Evolutionary conservation across 768 basidiomycete species (phyloP).

Genomic region (Phlebiopsis gigantea): DNA sequence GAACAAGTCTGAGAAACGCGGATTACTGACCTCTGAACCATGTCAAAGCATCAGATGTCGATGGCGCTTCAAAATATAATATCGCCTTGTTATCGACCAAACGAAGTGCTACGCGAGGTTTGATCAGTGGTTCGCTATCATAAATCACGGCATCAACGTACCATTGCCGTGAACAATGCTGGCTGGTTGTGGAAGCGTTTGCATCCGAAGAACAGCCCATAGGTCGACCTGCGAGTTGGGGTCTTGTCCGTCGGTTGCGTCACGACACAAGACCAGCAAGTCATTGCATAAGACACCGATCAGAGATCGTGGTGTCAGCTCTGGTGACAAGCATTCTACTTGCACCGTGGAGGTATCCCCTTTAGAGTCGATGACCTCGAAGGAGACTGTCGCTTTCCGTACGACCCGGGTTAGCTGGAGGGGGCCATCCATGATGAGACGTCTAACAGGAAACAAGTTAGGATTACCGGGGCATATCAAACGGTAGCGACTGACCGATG

Average conservation of each 20-base stretch:
- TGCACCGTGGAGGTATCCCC: conserved; percentile 79
- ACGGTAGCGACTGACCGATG: conserved; percentile 59
- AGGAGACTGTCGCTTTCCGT: conserved; percentile 74
- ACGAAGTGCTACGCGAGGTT: conserved; percentile 53
- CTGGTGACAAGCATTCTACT: conserved; percentile 86
- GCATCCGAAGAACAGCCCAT: conserved; percentile 97
- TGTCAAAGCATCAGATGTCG: conserved; percentile 78
- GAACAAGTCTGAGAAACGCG: neutral
- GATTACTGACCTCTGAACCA: conserved; percentile 76
- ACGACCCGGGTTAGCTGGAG: conserved; percentile 86
- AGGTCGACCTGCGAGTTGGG: conserved; percentile 73
- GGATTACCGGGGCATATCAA: neutral
- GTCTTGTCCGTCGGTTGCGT: conserved; percentile 78
- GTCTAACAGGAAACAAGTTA: conserved; percentile 38
- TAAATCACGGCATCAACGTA: conserved; percentile 19
- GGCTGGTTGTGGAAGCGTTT: conserved; percentile 85
- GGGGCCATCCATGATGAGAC: conserved; percentile 89
- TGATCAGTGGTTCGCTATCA: neutral
- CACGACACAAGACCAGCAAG: conserved; percentile 85
- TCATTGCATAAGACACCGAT: conserved; percentile 90
- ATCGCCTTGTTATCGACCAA: conserved; percentile 92
- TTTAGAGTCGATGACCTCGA: conserved; percentile 73
- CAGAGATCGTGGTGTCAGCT: conserved; percentile 73
- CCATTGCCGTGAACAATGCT: conserved; percentile 87
- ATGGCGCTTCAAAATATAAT: conserved; percentile 81